These are phyloP conservation scores for Gossypium mustelinum DNA, from an alignment of 345 rosid genomes.

Conservation along the genomic window DNA sequence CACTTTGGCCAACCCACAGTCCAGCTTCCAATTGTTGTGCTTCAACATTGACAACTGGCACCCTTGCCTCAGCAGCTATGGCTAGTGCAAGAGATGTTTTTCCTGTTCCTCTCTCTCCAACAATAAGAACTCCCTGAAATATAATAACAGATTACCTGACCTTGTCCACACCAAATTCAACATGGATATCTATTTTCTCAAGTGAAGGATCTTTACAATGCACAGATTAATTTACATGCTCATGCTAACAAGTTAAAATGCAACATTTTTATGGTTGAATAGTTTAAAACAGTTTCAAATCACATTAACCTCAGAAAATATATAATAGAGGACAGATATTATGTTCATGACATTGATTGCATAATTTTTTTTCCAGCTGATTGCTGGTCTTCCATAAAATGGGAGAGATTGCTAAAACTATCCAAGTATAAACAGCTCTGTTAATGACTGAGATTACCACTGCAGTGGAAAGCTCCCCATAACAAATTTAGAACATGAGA, in stretches of 20 bases:
- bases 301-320: not conserved
- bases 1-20: slow-evolving; percentile 97
- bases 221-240: slow-evolving; percentile 14
- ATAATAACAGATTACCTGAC: slow-evolving; percentile 15
- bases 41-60: slow-evolving; percentile 81
- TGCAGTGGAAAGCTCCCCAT: not conserved
- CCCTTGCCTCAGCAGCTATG: slow-evolving; percentile 94
- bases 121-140: slow-evolving; percentile 93
- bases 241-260: not conserved
- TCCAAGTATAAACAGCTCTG: not conserved
- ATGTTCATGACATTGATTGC: not conserved
- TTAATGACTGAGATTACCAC: not conserved
- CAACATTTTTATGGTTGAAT: not conserved
- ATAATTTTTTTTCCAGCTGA: not conserved
- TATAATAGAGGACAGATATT: not conserved
- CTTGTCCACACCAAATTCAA: not conserved
- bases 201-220: not conserved
- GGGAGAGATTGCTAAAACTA: not conserved
- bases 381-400: not conserved
- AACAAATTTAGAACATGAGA: not conserved
- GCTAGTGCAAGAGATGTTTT: slow-evolving; percentile 90
- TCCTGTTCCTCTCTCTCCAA: slow-evolving; percentile 96
- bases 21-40: slow-evolving; percentile 98
- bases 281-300: slow-evolving; percentile 2
- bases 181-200: not conserved